Base-by-base conservation (phyloP, 2,329 filamentous ascomycete genomes). In the Lecanicillium sp. region DNA sequence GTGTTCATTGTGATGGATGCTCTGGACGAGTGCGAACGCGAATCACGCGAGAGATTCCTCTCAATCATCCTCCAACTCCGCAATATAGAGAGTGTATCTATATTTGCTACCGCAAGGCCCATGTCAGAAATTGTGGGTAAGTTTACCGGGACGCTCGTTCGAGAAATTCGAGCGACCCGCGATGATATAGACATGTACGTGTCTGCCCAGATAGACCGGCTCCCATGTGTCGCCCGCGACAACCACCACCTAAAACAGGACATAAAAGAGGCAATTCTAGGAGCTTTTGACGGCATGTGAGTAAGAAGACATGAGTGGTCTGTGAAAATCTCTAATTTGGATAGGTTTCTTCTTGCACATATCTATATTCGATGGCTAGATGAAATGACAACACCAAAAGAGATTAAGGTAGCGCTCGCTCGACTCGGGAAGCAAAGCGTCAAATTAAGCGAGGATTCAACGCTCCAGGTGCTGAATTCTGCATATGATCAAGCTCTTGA, bases 401-500 rank as follows among this genome's bases (percentile, higher is more conserved):
- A 47, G 3, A 47, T 72, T 7, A n/a, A n/a, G n/a, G 43, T 44
- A 27, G 36, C 22, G 33, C 14, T 36, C 11, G 18, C 7, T 30
- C 2, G 49, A 56, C 4, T 43, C 72, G 2, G 12, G 43, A 28
- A 48, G 48, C 10, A 33, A 49, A 15, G 51, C 51, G 11, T 57
- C 63, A 17, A 47, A 62, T 13, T 7, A 44, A n/a, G 58, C 61
- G 1, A n/a, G n/a, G n/a, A n/a, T n/a, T n/a, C n/a, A n/a, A n/a
- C n/a, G n/a, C n/a, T n/a, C n/a, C n/a, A n/a, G n/a, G n/a, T n/a
- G n/a, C n/a, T n/a, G n/a, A n/a, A n/a, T n/a, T n/a, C n/a, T n/a
- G n/a, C n/a, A n/a, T 74, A 74, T 36, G 40, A 56, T 0, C 43
- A 62, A 1, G 59, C 60, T 0, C 62, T 72, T 47, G 20, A 58